These are phyloP conservation scores for Umbellularia californica DNA, from an alignment of 164 flowering plant species.

Conservation along the genomic window DNA sequence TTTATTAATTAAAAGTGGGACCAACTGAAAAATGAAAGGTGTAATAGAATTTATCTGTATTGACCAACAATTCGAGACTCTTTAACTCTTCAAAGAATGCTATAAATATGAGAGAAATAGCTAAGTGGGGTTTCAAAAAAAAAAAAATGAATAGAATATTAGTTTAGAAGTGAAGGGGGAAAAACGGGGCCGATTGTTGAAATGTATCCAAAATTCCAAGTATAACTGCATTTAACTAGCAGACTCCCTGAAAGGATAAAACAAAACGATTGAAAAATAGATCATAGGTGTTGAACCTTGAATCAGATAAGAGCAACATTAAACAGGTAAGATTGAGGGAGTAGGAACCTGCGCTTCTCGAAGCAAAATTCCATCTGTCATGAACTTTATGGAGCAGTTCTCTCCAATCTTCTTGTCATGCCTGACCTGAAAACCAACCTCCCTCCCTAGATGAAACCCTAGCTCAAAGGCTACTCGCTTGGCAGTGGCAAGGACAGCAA, in stretches of 20 bases:
- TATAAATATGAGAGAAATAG: neutral
- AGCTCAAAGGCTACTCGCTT: constrained; percentile 91
- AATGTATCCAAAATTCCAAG: neutral
- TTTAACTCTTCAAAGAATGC: neutral
- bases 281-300: neutral
- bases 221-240: neutral
- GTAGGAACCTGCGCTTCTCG: constrained; percentile 80
- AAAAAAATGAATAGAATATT: neutral
- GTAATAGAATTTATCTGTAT: neutral
- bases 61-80: neutral
- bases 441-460: constrained; percentile 74
- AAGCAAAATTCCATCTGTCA: constrained; percentile 98
- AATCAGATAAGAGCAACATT: neutral
- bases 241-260: neutral
- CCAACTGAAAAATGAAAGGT: neutral
- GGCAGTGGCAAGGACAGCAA: constrained; percentile 96
- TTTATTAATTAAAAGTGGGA: no score
- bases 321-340: constrained; percentile 1
- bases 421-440: constrained; percentile 96
- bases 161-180: no score
- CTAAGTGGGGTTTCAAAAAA: neutral
- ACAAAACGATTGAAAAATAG: no score
- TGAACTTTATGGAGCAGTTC: constrained; percentile 77
- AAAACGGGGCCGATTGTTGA: neutral
- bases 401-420: constrained; percentile 85